A percentile compares a stretch with the other conserved stretches of the same genome.
Conservation (phyloP, 495 filamentous ascomycete genomes). For the Tricharina praecox region DNA sequence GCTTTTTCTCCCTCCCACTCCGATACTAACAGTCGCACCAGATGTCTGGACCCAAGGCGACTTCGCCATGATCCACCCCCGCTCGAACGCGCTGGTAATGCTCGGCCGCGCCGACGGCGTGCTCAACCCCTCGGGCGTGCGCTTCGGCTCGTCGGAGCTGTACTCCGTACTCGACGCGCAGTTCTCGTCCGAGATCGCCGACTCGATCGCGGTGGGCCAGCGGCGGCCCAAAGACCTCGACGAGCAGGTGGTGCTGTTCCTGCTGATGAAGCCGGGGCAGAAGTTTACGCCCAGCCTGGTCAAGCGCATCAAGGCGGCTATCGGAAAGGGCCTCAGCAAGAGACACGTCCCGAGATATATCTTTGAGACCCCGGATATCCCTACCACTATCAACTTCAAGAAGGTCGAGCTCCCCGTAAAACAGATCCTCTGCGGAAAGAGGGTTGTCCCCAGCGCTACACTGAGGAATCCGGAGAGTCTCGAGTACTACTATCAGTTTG, state of each 20-base stretch:
- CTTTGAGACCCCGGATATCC: conserved; percentile 66
- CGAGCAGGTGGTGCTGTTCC: conserved; percentile 58
- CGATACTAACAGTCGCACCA: neutral
- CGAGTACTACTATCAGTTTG: conserved; percentile 67
- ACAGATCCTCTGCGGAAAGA: conserved; percentile 61
- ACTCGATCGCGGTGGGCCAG: conserved; percentile 63
- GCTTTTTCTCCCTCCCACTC: neutral
- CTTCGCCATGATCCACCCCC: conserved; percentile 52
- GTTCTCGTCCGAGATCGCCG: conserved; percentile 43
- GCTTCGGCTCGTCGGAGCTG: conserved; percentile 74
- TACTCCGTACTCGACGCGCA: conserved; percentile 54
- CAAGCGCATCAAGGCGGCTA: conserved; percentile 41
- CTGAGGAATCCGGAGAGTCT: conserved; percentile 58
- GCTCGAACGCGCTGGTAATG: conserved; percentile 47
- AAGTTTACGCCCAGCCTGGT: conserved; percentile 41
- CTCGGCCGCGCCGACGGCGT: conserved; percentile 79
- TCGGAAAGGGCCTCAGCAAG: conserved; percentile 45
- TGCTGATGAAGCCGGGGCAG: conserved; percentile 49
- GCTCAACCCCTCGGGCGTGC: conserved; percentile 69
- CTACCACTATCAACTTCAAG: conserved; percentile 70
- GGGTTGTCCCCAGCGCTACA: conserved; percentile 58
- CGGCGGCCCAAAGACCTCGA: conserved; percentile 48
- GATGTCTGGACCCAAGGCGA: conserved; percentile 70
- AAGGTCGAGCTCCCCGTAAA: conserved; percentile 78
- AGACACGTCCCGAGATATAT: conserved; percentile 63